Evolutionary conservation across 352 stramenopile species (phyloP), one percentile per base, ranked within the genome.

Genomic region (Phytophthora megakarya): DNA sequence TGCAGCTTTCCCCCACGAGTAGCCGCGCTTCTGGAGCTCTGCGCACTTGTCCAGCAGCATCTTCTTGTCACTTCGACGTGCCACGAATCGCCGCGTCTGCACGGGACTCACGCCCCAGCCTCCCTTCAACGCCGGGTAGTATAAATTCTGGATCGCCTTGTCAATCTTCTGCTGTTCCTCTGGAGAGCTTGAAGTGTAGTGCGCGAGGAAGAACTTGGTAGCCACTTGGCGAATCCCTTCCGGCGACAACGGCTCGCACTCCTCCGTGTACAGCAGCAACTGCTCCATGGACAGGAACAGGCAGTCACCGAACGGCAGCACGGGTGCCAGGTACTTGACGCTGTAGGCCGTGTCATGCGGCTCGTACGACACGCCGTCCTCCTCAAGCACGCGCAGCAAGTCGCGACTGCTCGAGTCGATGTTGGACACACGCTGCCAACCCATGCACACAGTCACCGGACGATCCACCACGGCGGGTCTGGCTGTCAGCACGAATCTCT

Each of bases 231-330:
- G 85, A 42, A 96, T 92, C 4, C 78, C 73, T 23, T 85, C 77
- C 3, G 87, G 79, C 5, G 75, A 66, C 44, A 94, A 57, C 18
- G 86, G 84, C 58, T 96, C 82, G 52, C 86, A 93, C 37, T 93
- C 87, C 48, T 96, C 87, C 43, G 85, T 90, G 73, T 94, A 92
- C 38, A 94, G 66, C 55, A 93, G 59, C 13, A 96, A 61, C 66
- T 96, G 87, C 65, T 96, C 87, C 76, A 96, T 93, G 11, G 84
- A 93, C 16, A 96, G 61, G 48, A 94, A 96, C 35, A 96, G 82
- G 53, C 87, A 96, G 72, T 96, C 87, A 11, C 87, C 87, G 39
- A 92, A 93, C 5, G 87, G 87, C 16, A 85, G 66, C 16, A 96
- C 87, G 0, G 85, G 87, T 5, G 85, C 85, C 25, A 96, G 64